phyloP scores from a whole-genome alignment of 108 stramenopile genomes.

The Conticribra weissflogii region DNA sequence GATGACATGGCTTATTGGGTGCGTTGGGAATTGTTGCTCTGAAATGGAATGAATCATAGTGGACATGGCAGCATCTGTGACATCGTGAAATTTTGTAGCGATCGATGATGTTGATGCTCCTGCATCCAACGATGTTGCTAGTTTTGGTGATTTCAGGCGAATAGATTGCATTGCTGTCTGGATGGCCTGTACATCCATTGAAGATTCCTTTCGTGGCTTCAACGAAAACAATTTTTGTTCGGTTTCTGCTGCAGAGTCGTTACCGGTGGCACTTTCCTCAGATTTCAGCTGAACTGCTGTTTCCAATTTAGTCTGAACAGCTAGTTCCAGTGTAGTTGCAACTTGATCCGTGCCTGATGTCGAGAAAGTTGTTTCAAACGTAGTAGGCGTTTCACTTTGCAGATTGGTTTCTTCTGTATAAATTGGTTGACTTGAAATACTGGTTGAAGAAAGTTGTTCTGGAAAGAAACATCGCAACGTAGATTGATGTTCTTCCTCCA shows the following conservation, averaged over 20 bases:
- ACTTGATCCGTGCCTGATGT: neutral
- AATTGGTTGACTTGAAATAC: conserved; percentile 4
- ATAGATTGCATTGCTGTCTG: conserved; percentile 48
- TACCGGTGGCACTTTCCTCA: too few species aligned
- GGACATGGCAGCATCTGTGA: conserved; percentile 10
- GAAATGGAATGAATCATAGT: conserved; percentile 28
- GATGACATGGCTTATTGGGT: conserved; percentile 37
- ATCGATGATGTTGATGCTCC: conserved; percentile 36
- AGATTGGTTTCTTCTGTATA: neutral
- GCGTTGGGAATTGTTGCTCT: conserved; percentile 3
- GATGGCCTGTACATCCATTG: conserved; percentile 33
- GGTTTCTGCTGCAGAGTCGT: conserved; percentile 3
- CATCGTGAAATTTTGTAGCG: conserved; percentile 11
- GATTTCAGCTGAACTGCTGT: neutral
- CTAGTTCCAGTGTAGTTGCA: neutral
- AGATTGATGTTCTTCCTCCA: conserved; percentile 41
- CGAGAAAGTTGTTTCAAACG: neutral
- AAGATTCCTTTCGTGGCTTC: neutral
- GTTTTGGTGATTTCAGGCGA: conserved; percentile 38
- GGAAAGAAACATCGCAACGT: too few species aligned
- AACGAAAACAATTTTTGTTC: neutral
- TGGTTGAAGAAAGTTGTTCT: neutral
- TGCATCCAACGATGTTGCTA: conserved; percentile 44
- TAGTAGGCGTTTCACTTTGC: neutral
- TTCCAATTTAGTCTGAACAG: too few species aligned